Percentiles rank a stretch among this genome's conserved stretches.
Evolutionary conservation across 306 rosid genomes (phyloP).

Genomic region (Fragaria nilgerrensis): DNA sequence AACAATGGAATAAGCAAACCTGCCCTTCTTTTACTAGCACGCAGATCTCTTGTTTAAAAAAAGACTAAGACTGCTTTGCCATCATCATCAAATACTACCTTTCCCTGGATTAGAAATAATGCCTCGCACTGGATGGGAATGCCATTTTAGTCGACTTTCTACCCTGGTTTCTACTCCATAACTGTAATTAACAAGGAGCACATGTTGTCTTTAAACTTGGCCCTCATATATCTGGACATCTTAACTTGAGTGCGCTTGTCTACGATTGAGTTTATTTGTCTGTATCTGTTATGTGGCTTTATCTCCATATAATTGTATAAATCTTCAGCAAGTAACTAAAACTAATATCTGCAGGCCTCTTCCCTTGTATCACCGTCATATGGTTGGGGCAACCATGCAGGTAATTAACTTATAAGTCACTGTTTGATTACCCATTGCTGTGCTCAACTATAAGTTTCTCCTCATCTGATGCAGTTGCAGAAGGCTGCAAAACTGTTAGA

Average conservation of each 20-base stretch:
- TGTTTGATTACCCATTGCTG: conserved; percentile 12
- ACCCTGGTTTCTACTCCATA: not conserved
- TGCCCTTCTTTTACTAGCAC: not conserved
- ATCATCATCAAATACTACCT: not conserved
- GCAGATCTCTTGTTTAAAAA: not conserved
- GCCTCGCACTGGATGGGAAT: not conserved
- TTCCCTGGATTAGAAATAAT: not conserved
- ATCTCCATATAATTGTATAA: conserved; percentile 14
- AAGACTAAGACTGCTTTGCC: not conserved
- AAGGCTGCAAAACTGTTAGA: conserved; percentile 89
- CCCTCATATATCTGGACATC: not conserved
- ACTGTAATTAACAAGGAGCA: not conserved
- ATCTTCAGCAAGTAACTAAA: conserved; percentile 25
- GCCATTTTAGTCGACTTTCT: not conserved
- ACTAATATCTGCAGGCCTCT: conserved; percentile 65
- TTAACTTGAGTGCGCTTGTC: not conserved
- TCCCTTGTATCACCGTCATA: conserved; percentile 88
- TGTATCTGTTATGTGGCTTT: conserved; percentile 1
- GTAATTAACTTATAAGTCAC: conserved; percentile 36
- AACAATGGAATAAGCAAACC: not conserved
- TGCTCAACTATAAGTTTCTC: conserved; percentile 22
- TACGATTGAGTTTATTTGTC: not conserved
- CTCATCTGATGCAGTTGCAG: conserved; percentile 62
- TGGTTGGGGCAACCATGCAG: conserved; percentile 86
- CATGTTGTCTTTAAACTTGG: not conserved